Evolutionary conservation across 768 basidiomycete species (phyloP).

Genomic region (Russula sp.): DNA sequence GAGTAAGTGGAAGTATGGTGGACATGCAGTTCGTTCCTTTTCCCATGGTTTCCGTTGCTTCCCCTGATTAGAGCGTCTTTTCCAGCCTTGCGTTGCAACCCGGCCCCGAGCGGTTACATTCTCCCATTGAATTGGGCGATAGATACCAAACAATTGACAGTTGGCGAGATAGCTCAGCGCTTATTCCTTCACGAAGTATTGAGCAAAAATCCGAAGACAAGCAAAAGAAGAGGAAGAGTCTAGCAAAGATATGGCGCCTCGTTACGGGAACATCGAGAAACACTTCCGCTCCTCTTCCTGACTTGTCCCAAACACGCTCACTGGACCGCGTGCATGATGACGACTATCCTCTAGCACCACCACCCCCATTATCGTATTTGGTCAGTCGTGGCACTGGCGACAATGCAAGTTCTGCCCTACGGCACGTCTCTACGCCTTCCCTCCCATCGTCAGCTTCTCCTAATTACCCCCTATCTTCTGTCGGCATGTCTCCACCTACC

Average conservation of each 20-base stretch:
- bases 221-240: conserved; percentile 72
- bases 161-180: conserved; percentile 19
- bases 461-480: conserved; percentile 51
- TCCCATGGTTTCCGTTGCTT: conserved; percentile 15
- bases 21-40: conserved; percentile 78
- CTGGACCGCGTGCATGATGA: conserved; percentile 52
- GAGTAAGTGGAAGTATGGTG: conserved; percentile 82
- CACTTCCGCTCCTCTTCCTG: conserved; percentile 36
- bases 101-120: conserved; percentile 42
- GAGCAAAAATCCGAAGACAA: conserved; percentile 40
- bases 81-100: conserved; percentile 73
- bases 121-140: conserved; percentile 14
- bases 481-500: conserved; percentile 70
- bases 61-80: conserved; percentile 15
- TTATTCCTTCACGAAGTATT: conserved; percentile 12
- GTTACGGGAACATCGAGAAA: conserved; percentile 54
- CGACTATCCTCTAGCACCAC: conserved; percentile 78
- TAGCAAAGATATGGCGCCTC: conserved; percentile 79
- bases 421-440: conserved; percentile 69
- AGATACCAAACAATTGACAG: conserved; percentile 34
- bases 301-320: conserved; percentile 40
- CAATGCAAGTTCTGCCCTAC: conserved; percentile 45
- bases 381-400: conserved; percentile 59
- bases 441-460: conserved; percentile 58
- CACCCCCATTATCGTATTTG: conserved; percentile 87